These are phyloP conservation scores for Lactifluus subvellereus DNA, from an alignment of 768 basidiomycete species.

Conservation along the genomic window DNA sequence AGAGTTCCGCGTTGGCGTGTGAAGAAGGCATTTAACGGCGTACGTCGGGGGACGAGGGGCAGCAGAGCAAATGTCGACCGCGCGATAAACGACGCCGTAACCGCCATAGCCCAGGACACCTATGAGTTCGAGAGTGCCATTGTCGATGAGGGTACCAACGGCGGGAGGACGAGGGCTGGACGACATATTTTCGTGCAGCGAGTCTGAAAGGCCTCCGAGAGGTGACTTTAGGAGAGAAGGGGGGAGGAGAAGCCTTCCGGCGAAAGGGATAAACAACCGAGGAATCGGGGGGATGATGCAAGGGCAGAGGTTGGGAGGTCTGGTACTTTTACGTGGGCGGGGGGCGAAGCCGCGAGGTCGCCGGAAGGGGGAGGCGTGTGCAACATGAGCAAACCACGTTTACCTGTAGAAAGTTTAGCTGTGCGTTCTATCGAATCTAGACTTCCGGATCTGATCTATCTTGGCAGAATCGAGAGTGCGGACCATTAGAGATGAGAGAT, in stretches of 20 bases:
- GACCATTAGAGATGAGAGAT: constrained; percentile 12
- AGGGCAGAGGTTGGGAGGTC: constrained; percentile 19
- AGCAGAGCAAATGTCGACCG: constrained; percentile 46
- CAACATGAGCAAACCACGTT: constrained; percentile 33
- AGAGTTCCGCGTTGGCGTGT: constrained; percentile 41
- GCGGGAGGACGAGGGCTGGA: constrained; percentile 38
- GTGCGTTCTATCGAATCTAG: constrained; percentile 16
- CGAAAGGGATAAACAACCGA: constrained; percentile 25
- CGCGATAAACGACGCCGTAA: constrained; percentile 93
- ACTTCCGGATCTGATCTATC: constrained; percentile 23
- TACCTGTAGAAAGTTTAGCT: constrained; percentile 4
- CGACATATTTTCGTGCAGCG: constrained; percentile 28
- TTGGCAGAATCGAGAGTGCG: constrained; percentile 5
- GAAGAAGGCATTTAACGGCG: constrained; percentile 89
- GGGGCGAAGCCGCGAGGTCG: constrained; percentile 31
- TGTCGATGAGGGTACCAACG: constrained; percentile 79
- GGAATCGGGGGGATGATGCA: constrained; percentile 29
- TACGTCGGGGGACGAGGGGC: constrained; percentile 49
- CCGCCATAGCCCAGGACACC: constrained; percentile 89
- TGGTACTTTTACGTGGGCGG: constrained; percentile 28
- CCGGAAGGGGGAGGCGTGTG: constrained; percentile 32
- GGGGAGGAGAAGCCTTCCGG: constrained; percentile 16
- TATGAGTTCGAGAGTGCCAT: constrained; percentile 73
- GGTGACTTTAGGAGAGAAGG: constrained; percentile 2
- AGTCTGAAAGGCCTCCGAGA: constrained; percentile 14